Evolutionary conservation across 2,329 filamentous ascomycete species (phyloP).

Genomic region (Sclerotinia borealis): DNA sequence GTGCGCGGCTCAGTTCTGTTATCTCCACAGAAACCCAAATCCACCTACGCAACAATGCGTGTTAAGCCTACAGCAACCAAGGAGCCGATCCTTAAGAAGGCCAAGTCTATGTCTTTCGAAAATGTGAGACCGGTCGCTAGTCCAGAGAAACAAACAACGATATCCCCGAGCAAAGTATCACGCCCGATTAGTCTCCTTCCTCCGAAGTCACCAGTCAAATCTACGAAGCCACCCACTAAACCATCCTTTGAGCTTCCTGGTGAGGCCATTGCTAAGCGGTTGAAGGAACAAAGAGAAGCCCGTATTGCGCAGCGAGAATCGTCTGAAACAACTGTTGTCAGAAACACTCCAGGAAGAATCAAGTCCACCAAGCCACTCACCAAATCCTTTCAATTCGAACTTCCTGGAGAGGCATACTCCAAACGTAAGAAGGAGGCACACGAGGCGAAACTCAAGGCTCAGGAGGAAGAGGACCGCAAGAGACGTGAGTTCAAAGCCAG

Average conservation of each 20-base stretch:
- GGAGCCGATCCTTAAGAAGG: constrained; percentile 21
- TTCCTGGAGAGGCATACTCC: constrained; percentile 55
- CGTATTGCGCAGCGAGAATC: constrained; percentile 39
- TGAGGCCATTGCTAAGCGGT: constrained; percentile 51
- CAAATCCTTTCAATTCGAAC: constrained; percentile 49
- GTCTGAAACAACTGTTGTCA: constrained; percentile 33
- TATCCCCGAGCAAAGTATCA: constrained; percentile 21
- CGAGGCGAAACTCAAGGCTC: constrained; percentile 47
- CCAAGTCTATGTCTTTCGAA: constrained; percentile 28
- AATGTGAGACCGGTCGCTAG: constrained; percentile 4
- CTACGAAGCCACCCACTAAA: constrained; percentile 48
- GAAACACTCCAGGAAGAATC: constrained; percentile 36
- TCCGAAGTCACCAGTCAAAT: constrained; percentile 43
- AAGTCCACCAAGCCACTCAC: constrained; percentile 48
- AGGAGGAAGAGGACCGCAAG: constrained; percentile 55
- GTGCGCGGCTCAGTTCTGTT: neutral
- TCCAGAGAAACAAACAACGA: constrained; percentile 28
- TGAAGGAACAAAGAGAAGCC: constrained; percentile 54
- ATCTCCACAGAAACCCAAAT: constrained; percentile 30
- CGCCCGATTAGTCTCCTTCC: constrained; percentile 38
- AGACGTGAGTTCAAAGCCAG: constrained; percentile 59
- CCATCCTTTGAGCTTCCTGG: constrained; percentile 57
- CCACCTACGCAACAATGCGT: constrained; percentile 38
- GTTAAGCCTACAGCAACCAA: constrained; percentile 35
- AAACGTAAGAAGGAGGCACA: constrained; percentile 46